Percentiles rank a stretch among this genome's conserved stretches.
phyloP scores from a whole-genome alignment of 148 eudicot species.

The Pouteria glomerata region DNA sequence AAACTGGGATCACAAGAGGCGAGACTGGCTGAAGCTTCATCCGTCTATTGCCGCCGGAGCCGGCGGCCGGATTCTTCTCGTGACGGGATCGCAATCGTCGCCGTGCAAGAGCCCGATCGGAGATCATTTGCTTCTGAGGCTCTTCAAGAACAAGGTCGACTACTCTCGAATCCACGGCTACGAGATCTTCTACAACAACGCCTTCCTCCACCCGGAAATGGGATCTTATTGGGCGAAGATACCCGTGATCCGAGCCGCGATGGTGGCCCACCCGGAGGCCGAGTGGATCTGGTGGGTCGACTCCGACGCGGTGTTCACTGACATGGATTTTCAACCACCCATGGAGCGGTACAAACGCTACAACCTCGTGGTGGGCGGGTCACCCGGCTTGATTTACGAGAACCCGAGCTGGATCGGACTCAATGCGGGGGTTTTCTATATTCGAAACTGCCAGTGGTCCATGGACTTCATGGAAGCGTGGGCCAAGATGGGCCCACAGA shows the following conservation, averaged over 20 bases:
- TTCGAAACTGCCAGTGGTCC: conserved; percentile 80
- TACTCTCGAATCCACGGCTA: conserved; percentile 35
- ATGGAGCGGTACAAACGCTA: conserved; percentile 35
- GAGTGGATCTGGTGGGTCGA: conserved; percentile 97
- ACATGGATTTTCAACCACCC: conserved; percentile 70
- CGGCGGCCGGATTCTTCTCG: conserved; percentile 16
- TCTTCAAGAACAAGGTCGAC: conserved; percentile 40
- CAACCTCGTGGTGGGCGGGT: conserved; percentile 61
- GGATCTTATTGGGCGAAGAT: conserved; percentile 52
- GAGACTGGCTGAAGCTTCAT: conserved; percentile 24
- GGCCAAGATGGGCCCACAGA: conserved; percentile 63
- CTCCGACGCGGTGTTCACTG: conserved; percentile 74
- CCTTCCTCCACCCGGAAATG: conserved; percentile 44
- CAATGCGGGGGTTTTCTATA: conserved; percentile 73
- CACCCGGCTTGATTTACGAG: conserved; percentile 36
- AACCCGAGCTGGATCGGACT: conserved; percentile 59
- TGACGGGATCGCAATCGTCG: conserved; percentile 26
- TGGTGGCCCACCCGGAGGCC: conserved; percentile 78
- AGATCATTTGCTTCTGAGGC: conserved; percentile 24
- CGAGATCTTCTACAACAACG: conserved; percentile 33
- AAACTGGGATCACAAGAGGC: conserved; percentile 31
- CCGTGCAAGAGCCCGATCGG: conserved; percentile 26
- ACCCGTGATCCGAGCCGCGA: conserved; percentile 53
- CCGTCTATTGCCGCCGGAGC: conserved; percentile 15
- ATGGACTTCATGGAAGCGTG: conserved; percentile 56